Evolutionary conservation across 768 basidiomycete genomes (phyloP).

Genomic region (Phylloporus rhodoxanthus): DNA sequence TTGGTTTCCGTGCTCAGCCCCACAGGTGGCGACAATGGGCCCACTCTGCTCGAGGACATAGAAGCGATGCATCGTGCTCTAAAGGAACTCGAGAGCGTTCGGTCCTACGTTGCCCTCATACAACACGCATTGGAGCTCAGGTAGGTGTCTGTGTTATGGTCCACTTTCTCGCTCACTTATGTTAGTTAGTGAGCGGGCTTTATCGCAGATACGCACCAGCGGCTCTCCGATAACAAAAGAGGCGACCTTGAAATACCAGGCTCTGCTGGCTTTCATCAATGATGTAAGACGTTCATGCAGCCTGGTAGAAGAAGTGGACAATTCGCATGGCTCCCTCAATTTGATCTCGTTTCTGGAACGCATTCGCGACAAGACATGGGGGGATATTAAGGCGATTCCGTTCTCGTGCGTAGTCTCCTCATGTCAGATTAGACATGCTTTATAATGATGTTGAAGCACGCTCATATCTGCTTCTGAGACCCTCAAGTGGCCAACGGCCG

Average conservation of each 20-base stretch:
- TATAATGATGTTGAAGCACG: constrained; percentile 37
- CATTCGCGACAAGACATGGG: constrained; percentile 71
- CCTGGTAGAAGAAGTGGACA: constrained; percentile 39
- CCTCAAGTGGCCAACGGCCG: constrained; percentile 78
- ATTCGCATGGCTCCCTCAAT: constrained; percentile 47
- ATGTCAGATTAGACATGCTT: neutral
- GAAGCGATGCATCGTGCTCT: constrained; percentile 73
- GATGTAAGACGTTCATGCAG: constrained; percentile 43
- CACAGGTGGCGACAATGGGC: constrained; percentile 39
- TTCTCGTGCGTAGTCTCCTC: constrained; percentile 45
- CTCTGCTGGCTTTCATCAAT: constrained; percentile 55
- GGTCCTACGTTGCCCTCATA: constrained; percentile 69
- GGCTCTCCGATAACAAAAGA: constrained; percentile 38
- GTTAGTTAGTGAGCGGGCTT: constrained; percentile 48
- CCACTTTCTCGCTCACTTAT: constrained; percentile 4
- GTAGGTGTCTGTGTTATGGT: constrained; percentile 35
- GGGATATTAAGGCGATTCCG: constrained; percentile 60
- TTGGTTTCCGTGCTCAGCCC: constrained; percentile 49
- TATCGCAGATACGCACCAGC: constrained; percentile 43
- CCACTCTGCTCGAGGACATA: constrained; percentile 76
- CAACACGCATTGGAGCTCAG: constrained; percentile 66
- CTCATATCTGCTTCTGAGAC: constrained; percentile 62
- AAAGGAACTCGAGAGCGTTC: constrained; percentile 70
- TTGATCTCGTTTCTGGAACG: constrained; percentile 56
- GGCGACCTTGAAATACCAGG: constrained; percentile 52